Conservation (phyloP, 2,329 filamentous ascomycete genomes). For the Aspergillus ochraceoroseus region DNA sequence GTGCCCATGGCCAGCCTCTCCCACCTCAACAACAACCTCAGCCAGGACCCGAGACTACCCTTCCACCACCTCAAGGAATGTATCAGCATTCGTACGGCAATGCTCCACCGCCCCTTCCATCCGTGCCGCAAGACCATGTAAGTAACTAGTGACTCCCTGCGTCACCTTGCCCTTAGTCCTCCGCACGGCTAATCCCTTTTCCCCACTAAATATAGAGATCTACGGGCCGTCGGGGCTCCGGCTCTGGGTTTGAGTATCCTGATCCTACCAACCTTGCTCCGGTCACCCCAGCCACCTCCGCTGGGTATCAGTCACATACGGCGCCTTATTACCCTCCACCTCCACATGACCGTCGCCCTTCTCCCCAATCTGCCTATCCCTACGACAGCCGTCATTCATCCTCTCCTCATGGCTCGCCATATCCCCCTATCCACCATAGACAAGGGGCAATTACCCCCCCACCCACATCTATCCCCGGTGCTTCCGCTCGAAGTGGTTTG, state of each 20-base stretch:
- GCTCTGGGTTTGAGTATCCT: constrained; percentile 45
- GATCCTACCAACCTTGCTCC: constrained; percentile 46
- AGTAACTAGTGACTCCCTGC: constrained; percentile 31
- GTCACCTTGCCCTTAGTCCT: background rate
- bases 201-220: constrained; percentile 30
- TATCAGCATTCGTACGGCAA: constrained; percentile 38
- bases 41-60: constrained; percentile 30
- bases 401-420: constrained; percentile 43
- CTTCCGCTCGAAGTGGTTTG: constrained; percentile 39
- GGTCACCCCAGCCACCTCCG: constrained; percentile 44
- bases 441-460: constrained; percentile 28
- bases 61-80: constrained; percentile 41
- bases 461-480: constrained; percentile 33
- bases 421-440: constrained; percentile 35
- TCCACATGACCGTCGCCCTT: constrained; percentile 41
- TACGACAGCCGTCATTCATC: constrained; percentile 42
- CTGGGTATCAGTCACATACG: constrained; percentile 42
- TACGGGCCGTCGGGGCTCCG: constrained; percentile 42
- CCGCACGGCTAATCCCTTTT: constrained; percentile 14
- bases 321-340: constrained; percentile 38
- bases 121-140: constrained; percentile 45
- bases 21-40: constrained; percentile 43
- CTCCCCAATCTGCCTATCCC: constrained; percentile 43
- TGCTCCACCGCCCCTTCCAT: constrained; percentile 36
- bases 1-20: constrained; percentile 49